A percentile compares a stretch with the other conserved stretches of the same genome.
These are phyloP conservation scores for Przewalskia tangutica DNA, from an alignment of 257 asterid species.

Conservation along the genomic window DNA sequence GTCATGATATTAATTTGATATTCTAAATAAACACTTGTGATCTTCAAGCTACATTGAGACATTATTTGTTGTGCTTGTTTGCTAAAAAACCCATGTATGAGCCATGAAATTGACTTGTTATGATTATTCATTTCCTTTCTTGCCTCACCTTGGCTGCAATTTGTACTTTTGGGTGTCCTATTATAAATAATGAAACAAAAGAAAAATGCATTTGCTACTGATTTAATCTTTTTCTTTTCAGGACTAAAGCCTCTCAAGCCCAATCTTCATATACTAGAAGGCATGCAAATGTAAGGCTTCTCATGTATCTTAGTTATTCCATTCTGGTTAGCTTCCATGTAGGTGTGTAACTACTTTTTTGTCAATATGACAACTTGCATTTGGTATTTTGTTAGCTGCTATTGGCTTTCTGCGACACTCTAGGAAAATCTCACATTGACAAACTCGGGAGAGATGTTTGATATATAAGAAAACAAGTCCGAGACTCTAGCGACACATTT, in stretches of 20 bases:
- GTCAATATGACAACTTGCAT: background rate
- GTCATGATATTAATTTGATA: background rate
- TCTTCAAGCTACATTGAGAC: background rate
- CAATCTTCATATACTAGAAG: slow-evolving; percentile 2
- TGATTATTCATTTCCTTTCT: background rate
- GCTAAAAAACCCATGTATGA: background rate
- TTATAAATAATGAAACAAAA: background rate
- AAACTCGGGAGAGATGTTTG: background rate
- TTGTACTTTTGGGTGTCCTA: background rate
- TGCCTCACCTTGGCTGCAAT: background rate
- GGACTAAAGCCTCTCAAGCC: slow-evolving; percentile 5
- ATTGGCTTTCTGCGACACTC: background rate
- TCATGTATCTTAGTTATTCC: background rate
- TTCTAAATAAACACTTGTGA: background rate
- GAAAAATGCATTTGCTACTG: background rate
- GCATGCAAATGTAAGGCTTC: slow-evolving; percentile 2
- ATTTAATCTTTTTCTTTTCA: background rate
- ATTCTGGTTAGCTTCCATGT: background rate
- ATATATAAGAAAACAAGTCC: background rate
- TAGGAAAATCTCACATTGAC: background rate
- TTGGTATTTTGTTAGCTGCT: background rate
- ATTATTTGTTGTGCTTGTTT: background rate
- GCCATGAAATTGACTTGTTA: background rate
- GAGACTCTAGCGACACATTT: background rate
- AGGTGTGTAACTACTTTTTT: background rate